Percentiles rank a stretch among this genome's conserved stretches.
phyloP scores from a whole-genome alignment of 441 rosid genomes.

The Adansonia gregorii region DNA sequence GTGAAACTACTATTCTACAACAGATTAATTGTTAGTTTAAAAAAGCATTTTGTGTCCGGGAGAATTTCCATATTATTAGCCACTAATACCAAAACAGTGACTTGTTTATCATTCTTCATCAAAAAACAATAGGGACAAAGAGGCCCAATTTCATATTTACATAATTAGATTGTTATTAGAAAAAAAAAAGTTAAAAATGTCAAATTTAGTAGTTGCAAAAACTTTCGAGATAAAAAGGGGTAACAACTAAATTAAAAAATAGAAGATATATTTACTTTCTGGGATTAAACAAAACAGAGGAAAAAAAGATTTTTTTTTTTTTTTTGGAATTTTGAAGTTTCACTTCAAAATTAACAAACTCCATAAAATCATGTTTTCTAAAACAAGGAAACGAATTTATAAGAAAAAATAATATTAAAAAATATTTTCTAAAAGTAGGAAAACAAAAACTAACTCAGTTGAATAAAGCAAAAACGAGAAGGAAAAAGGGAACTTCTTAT shows the following conservation, averaged over 20 bases:
- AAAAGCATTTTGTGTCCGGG: not conserved
- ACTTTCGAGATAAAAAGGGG: not conserved
- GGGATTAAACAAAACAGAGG: not conserved
- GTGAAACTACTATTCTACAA: not conserved
- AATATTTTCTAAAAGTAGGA: not conserved
- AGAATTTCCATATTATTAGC: conserved; percentile 12
- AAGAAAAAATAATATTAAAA: not conserved
- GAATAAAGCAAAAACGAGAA: conserved; percentile 8
- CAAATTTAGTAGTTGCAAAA: not conserved
- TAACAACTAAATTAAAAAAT: not conserved
- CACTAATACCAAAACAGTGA: not conserved
- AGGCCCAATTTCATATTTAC: not conserved
- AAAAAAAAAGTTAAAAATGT: not conserved
- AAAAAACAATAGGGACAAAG: not conserved
- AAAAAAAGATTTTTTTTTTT: not conserved
- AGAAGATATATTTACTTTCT: not conserved
- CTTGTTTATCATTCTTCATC: not conserved
- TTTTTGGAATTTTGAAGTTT: not conserved
- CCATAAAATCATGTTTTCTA: not conserved
- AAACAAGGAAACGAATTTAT: conserved; percentile 8
- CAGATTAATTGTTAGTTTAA: not conserved
- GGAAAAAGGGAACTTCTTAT: not conserved
- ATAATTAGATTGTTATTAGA: not conserved
- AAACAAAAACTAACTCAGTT: not conserved
- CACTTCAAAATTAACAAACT: not conserved